phyloP scores from a whole-genome alignment of 371 early-diverging fungal species.

The Blastocladiella emersonii region DNA sequence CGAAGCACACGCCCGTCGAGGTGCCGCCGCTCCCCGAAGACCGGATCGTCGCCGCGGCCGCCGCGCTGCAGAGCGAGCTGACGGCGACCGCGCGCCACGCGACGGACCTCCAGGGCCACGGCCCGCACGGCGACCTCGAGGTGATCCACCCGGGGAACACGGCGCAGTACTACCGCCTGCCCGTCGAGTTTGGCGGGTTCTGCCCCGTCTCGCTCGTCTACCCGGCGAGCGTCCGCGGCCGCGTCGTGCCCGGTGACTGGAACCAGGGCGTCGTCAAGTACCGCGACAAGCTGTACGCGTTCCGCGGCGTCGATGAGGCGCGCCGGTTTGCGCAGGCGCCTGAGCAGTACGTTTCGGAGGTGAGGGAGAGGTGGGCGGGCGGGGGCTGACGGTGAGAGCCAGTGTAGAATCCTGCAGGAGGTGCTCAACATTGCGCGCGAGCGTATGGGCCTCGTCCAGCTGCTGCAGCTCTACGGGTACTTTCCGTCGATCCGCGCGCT shows the following conservation, averaged over 20 bases:
- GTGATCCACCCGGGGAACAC: conserved; percentile 37
- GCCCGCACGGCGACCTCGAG: conserved; percentile 11
- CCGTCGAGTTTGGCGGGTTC: conserved; percentile 32
- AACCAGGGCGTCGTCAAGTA: conserved; percentile 30
- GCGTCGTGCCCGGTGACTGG: conserved; percentile 31
- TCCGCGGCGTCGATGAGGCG: conserved; percentile 16
- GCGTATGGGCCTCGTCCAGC: conserved; percentile 25
- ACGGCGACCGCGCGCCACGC: not conserved
- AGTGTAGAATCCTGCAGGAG: conserved; percentile 22
- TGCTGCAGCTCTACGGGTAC: conserved; percentile 31
- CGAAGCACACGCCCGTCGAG: not conserved
- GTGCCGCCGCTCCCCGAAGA: conserved; percentile 10
- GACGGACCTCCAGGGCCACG: not conserved
- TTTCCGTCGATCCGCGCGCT: conserved; percentile 39
- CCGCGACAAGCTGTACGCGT: conserved; percentile 27
- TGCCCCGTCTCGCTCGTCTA: conserved; percentile 23
- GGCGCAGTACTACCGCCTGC: conserved; percentile 30
- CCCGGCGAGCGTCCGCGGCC: conserved; percentile 17
- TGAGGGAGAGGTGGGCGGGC: not conserved
- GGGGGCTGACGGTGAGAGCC: too few species aligned
- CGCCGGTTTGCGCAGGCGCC: conserved; percentile 16
- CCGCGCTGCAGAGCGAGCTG: conserved; percentile 17
- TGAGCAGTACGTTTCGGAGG: not conserved
- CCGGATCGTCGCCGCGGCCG: conserved; percentile 18
- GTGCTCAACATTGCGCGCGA: conserved; percentile 24